phyloP scores from a whole-genome alignment of 257 asterid species.

The Knoxia roxburghii region DNA sequence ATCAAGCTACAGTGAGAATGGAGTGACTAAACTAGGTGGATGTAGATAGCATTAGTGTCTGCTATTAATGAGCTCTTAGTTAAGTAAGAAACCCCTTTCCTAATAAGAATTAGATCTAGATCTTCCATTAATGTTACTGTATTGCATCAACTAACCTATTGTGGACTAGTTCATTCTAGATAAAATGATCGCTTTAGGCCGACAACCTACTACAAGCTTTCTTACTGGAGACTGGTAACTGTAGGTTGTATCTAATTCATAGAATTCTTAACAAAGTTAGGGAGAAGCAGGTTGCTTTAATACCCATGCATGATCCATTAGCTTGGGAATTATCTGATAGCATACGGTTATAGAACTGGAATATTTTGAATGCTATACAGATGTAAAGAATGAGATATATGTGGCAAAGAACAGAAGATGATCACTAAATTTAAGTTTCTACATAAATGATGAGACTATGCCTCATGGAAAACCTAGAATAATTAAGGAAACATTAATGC shows the following conservation, averaged over 20 bases:
- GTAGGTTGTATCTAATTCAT: no score
- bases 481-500: background rate
- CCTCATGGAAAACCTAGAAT: background rate
- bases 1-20: background rate
- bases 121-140: background rate
- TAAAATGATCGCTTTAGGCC: background rate
- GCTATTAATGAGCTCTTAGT: no score
- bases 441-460: background rate
- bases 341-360: background rate
- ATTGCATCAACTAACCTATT: background rate
- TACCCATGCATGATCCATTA: background rate
- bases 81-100: no score
- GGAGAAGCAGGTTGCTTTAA: no score
- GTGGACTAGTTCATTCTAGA: no score
- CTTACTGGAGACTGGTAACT: no score
- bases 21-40: slow-evolving; percentile 3
- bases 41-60: background rate
- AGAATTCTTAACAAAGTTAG: no score
- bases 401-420: background rate
- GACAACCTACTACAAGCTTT: no score
- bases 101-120: no score
- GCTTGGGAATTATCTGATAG: background rate
- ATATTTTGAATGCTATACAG: background rate
- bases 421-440: background rate
- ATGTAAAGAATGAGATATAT: background rate